Percentiles rank a stretch among this genome's conserved stretches.
phyloP scores from a whole-genome alignment of 495 filamentous ascomycete genomes.

The Xylaria telfairii region DNA sequence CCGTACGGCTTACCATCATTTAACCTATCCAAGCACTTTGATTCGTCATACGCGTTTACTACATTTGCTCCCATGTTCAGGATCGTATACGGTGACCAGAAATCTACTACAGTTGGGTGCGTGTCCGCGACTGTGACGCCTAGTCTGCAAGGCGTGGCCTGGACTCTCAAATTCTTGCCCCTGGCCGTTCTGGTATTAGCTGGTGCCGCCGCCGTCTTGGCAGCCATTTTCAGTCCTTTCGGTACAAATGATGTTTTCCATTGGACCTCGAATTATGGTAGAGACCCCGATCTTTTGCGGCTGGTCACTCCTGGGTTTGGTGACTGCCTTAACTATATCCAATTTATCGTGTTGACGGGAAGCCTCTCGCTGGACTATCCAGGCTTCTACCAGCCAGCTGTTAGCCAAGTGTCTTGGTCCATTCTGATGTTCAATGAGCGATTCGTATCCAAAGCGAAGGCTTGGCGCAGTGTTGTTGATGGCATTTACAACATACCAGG shows the following conservation, averaged over 20 bases:
- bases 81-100: conserved; percentile 74
- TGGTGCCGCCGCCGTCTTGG: conserved; percentile 78
- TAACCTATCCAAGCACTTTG: conserved; percentile 76
- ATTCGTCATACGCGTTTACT: conserved; percentile 82
- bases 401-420: conserved; percentile 88
- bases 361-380: conserved; percentile 87
- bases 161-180: conserved; percentile 78
- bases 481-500: conserved; percentile 80
- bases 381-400: conserved; percentile 89
- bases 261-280: conserved; percentile 95
- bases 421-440: conserved; percentile 91
- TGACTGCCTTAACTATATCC: conserved; percentile 96
- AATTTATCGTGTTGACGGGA: conserved; percentile 89
- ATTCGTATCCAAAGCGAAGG: conserved; percentile 72
- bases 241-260: conserved; percentile 86
- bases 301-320: conserved; percentile 96
- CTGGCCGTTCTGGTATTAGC: conserved; percentile 79
- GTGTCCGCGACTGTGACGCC: conserved; percentile 83
- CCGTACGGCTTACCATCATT: conserved; percentile 69
- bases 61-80: conserved; percentile 73
- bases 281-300: conserved; percentile 89
- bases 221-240: conserved; percentile 91
- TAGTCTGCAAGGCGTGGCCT: conserved; percentile 66
- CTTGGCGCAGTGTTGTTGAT: conserved; percentile 71
- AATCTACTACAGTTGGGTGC: conserved; percentile 72